A percentile compares a stretch with the other conserved stretches of the same genome.
Evolutionary conservation across 2,329 filamentous ascomycete genomes (phyloP).

Genomic region (Nannizziopsis arthrosporioides): DNA sequence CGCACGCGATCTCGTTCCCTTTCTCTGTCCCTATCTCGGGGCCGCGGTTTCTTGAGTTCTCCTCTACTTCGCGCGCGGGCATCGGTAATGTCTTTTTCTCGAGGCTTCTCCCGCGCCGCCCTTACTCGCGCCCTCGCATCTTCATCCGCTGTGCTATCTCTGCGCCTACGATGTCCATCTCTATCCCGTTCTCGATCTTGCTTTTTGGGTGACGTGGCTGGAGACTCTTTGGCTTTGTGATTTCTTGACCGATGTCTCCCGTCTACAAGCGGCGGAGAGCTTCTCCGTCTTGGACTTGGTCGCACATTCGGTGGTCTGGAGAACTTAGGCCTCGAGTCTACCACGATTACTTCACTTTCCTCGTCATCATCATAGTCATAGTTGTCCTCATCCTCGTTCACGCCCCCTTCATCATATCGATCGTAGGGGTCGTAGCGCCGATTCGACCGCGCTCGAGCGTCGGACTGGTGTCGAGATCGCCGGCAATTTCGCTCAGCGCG

Average conservation of each 20-base stretch:
- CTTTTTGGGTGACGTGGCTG: constrained; percentile 29
- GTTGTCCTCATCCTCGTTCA: background rate
- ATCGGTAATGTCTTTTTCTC: constrained; percentile 13
- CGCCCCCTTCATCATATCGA: constrained; percentile 1
- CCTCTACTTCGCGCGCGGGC: constrained; percentile 3
- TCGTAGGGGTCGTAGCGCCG: constrained; percentile 8
- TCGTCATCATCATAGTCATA: constrained; percentile 14
- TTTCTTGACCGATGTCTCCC: constrained; percentile 12
- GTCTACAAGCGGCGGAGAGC: constrained; percentile 1
- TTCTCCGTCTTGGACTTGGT: constrained; percentile 14
- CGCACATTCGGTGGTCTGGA: constrained; percentile 21
- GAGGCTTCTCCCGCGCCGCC: constrained; percentile 17
- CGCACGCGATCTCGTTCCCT: constrained; percentile 13
- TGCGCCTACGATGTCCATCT: constrained; percentile 23
- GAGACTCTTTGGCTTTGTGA: constrained; percentile 27
- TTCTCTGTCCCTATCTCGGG: constrained; percentile 9
- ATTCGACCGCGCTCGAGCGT: constrained; percentile 2
- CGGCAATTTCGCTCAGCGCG: background rate
- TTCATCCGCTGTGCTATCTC: constrained; percentile 21
- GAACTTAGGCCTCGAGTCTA: constrained; percentile 23
- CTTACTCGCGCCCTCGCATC: constrained; percentile 17
- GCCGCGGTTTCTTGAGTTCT: background rate
- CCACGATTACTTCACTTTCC: constrained; percentile 16
- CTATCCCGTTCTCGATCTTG: constrained; percentile 25
- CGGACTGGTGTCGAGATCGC: background rate